Conservation (phyloP, 2,329 filamentous ascomycete species). For the Aureobasidium leucospermi region DNA sequence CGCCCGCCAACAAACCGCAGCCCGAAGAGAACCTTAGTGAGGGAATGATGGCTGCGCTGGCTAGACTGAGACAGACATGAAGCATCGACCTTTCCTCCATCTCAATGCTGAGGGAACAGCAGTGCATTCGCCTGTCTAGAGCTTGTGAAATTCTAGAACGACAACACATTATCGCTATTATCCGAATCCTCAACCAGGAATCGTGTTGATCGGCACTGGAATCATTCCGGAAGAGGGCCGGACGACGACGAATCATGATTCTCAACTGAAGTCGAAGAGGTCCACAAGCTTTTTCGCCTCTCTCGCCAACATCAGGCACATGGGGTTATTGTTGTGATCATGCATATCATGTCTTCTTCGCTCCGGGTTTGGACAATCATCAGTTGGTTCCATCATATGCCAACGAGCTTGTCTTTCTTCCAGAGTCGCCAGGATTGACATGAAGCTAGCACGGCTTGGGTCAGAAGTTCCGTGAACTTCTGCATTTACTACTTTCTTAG, state of each 20-base stretch:
- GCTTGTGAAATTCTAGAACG: neutral
- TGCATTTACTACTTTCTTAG: conserved; percentile 38
- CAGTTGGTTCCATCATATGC: conserved; percentile 25
- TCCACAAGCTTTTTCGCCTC: conserved; percentile 27
- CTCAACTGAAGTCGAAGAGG: conserved; percentile 14
- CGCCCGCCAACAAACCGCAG: conserved; percentile 28
- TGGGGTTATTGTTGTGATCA: conserved; percentile 21
- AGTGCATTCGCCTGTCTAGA: neutral
- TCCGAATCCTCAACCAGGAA: neutral
- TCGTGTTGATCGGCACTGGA: neutral
- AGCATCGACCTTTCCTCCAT: too few species aligned
- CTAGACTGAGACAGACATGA: conserved; percentile 41
- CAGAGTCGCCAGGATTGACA: conserved; percentile 31
- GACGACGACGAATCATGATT: neutral
- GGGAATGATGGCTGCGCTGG: conserved; percentile 52
- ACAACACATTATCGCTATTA: neutral
- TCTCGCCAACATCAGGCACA: conserved; percentile 26
- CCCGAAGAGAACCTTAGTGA: conserved; percentile 44
- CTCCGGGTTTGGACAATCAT: conserved; percentile 6
- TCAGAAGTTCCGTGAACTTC: conserved; percentile 34
- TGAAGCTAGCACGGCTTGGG: conserved; percentile 27
- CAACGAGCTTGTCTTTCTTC: conserved; percentile 36
- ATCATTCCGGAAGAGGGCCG: too few species aligned
- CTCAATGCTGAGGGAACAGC: too few species aligned
- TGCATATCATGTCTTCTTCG: neutral